Evolutionary conservation across 208 protist genomes (phyloP).

Genomic region (Ichthyophonus hoferi): DNA sequence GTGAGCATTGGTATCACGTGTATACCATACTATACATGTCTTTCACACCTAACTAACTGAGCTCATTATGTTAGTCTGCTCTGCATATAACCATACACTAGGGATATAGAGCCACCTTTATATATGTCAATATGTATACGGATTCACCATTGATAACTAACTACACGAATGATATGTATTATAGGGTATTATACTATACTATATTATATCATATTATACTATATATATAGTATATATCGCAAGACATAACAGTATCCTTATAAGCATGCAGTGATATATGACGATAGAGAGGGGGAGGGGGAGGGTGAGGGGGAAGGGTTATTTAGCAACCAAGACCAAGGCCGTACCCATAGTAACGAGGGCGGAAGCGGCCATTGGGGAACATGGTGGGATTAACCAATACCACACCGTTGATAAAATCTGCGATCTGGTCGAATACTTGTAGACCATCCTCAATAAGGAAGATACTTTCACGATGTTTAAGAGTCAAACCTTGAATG

Average conservation of each 20-base stretch:
- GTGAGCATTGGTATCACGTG: background rate
- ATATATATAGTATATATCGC: background rate
- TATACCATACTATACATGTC: background rate
- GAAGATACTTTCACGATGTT: background rate
- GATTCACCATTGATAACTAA: no score
- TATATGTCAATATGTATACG: background rate
- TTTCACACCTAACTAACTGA: background rate
- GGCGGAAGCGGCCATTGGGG: background rate
- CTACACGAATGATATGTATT: no score
- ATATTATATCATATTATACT: background rate
- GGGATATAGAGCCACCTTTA: background rate
- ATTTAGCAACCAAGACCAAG: no score
- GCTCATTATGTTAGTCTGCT: background rate
- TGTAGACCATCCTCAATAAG: background rate
- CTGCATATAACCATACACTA: background rate
- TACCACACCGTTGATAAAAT: background rate
- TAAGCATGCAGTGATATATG: no score
- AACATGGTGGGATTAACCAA: background rate
- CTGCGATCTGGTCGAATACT: background rate
- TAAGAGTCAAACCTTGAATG: background rate
- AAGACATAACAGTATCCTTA: no score
- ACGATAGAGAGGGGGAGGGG: background rate
- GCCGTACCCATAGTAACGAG: background rate
- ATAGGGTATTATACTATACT: no score
- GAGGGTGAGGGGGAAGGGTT: background rate